Base-by-base conservation (phyloP, 495 filamentous ascomycete species). In the Talaromyces thailandensis region DNA sequence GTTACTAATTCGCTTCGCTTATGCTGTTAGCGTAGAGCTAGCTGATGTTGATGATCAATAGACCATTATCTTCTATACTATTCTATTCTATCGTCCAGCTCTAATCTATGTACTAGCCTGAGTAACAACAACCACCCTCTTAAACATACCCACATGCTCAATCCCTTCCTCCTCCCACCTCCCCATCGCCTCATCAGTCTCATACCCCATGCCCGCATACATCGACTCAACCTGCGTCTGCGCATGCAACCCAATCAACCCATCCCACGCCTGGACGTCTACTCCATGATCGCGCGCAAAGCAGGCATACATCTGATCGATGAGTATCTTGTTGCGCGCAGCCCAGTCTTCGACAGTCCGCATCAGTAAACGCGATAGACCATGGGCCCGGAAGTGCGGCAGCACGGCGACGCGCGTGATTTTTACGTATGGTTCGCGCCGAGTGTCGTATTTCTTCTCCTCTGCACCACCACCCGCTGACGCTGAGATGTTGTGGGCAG, bases 101-200 rank as follows among this genome's bases (percentile, higher is more conserved):
- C n/a, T n/a, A 3, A 29, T 29, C 6, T 29, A 6, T 29, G 28
- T 29, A 12, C 32, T 7, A 60, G 23, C n/a, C n/a, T 9, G 2
- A 25, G 0, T 16, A 32, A n/a, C 2, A 52, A 78, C 37, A 14
- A 59, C 62, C 31, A 80, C 63, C 64, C 78, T 61, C 60, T 63
- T 74, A 68, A 76, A 93, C 91, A 96, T 93, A 14, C 88, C 91
- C 29, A 92, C 82, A 81, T 96, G 93, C 66, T 81, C 78, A 65
- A 96, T 91, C 23, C 89, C 91, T 64, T 95, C 91, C 75, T 96
- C 92, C 43, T 77, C 74, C 90, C 92, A 97, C 64, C 65, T 74
- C 0, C 90, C 89, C 84, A 94, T 82, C 7, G 70, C 73, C 68
- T 84, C 77, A 74, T 96, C 92, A 7, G 80, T 70, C 65, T 72